Evolutionary conservation across 495 filamentous ascomycete species (phyloP), one percentile per base, ranked within the genome.

Genomic region (Neurospora sublineolata): DNA sequence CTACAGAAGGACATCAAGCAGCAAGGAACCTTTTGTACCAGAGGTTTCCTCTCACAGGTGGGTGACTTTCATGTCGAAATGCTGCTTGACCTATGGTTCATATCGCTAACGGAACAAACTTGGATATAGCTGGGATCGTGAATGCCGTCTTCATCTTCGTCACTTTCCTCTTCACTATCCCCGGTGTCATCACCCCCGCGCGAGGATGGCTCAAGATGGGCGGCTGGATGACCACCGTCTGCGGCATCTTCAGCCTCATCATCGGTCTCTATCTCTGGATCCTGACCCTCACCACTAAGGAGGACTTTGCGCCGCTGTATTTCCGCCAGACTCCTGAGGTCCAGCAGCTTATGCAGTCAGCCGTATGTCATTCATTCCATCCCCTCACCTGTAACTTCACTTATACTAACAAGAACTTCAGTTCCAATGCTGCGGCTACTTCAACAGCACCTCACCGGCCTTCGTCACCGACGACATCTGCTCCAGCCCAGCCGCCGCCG

Each of bases 361-460:
- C 84, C 78, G 90, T 92, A 78, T 68, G 87, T 79, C 40, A 58
- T 16, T 16, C 10, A 41, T 10, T 18, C 20, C 67, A 71, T 70
- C 37, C 27, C 58, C 20, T 27, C 5, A 58, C 11, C 20, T 58
- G 11, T 3, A 6, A 36, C 70, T 37, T 38, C 38, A 67, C 40
- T 20, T 20, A 73, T 16, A 73, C 75, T 78, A 75, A 80, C 77
- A 42, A 44, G 18, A 37, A 23, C 52, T 70, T 18, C 75, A 92
- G 88, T 92, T 93, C 79, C 80, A 84, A 70, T 93, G 91, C 87
- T 93, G 91, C 74, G 91, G 91, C 42, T 93, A 91, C 81, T 76
- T 85, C 70, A 92, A 92, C 81, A 85, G 81, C 76, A 87, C 89
- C 27, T 85, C 86, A 9, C 89, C 89, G 27, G 84, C 84, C 46